phyloP scores from a whole-genome alignment of 164 flowering plant species.

The Chimonanthus praecox region DNA sequence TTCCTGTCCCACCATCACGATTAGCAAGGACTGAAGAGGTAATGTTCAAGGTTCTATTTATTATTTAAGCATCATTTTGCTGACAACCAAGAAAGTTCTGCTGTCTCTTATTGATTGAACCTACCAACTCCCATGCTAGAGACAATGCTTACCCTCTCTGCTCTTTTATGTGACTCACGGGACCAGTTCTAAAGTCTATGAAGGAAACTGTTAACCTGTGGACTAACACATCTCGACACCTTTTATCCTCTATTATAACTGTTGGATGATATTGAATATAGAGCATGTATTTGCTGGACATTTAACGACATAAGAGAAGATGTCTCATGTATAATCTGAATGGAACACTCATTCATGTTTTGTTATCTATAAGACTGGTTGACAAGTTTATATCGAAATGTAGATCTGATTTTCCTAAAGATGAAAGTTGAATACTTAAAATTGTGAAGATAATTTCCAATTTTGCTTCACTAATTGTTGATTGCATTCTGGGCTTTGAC shows the following conservation, averaged over 20 bases:
- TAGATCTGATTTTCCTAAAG: too few species aligned
- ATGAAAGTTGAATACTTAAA: too few species aligned
- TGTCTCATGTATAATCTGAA: not conserved
- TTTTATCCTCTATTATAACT: not conserved
- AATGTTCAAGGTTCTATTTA: constrained; percentile 6
- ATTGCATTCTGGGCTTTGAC: too few species aligned
- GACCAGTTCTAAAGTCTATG: not conserved
- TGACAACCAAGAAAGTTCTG: constrained; percentile 30
- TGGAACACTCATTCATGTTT: too few species aligned
- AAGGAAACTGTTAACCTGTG: not conserved
- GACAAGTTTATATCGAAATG: too few species aligned
- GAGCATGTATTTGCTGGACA: not conserved
- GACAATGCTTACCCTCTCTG: not conserved
- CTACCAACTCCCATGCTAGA: not conserved
- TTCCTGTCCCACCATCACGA: constrained; percentile 61
- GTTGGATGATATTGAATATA: not conserved
- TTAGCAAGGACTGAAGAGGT: constrained; percentile 61
- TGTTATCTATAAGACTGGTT: too few species aligned
- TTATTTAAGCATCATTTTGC: constrained; percentile 26
- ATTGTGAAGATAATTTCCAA: too few species aligned
- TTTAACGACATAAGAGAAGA: not conserved
- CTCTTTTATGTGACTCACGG: not conserved
- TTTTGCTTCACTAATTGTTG: too few species aligned
- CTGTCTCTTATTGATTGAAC: not conserved
- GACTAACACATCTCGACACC: not conserved